Evolutionary conservation across 345 rosid genomes (phyloP), one percentile per base, ranked within the genome.

Genomic region (Salix exigua): DNA sequence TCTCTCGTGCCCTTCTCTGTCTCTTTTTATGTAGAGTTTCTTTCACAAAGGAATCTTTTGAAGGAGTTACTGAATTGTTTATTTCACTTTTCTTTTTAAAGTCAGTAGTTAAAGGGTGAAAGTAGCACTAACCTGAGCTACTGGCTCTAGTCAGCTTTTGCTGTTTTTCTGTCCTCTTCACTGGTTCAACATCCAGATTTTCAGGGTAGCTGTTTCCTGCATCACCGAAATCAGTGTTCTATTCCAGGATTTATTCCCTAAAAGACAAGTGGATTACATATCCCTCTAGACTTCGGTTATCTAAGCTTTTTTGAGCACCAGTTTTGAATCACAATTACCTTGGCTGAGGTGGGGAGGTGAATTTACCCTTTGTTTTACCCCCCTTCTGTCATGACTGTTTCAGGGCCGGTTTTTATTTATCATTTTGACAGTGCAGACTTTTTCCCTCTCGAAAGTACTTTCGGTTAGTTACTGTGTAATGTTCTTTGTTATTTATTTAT

Each of bases 121-220:
- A 67, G 51, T 28, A 30, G 74, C 71, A 28, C 25, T 30, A 66
- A 69, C 70, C 68, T 65, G 65, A 75, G 76, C 72, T 2, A 77
- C 74, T 68, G 70, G 74, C 81, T 13, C 35, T 50, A 55, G 61
- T 67, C 65, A 33, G 76, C 76, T 66, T 48, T 75, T 40, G 78
- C 78, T 76, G 79, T 80, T 80, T 74, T 79, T 80, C 75, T 75
- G 69, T 82, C 23, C 73, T 46, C 81, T 73, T 42, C 71, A 30
- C 65, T 74, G 82, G 81, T 73, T 73, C 44, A 74, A 35, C 83
- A 48, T 85, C 87, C 89, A 69, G 79, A 68, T 83, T 83, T 85
- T 79, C 83, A 71, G 86, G 85, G 75, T 77, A 76, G 28, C 33
- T 85, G 89, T 83, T 79, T 71, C 73, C 68, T 79, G 31, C 72